These are phyloP conservation scores for Aspergillus glaucus DNA, from an alignment of 2,329 filamentous ascomycete genomes.

Conservation along the genomic window DNA sequence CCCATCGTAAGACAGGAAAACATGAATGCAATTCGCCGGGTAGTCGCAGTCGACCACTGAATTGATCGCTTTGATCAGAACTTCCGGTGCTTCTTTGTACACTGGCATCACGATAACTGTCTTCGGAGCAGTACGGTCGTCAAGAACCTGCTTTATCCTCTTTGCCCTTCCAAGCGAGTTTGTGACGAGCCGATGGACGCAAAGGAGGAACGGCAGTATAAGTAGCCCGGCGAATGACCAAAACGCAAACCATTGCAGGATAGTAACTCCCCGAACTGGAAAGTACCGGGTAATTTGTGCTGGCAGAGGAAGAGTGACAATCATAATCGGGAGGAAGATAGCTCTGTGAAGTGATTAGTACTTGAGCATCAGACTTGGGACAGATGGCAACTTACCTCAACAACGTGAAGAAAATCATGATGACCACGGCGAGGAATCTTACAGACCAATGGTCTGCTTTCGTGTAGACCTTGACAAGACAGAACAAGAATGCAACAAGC, in stretches of 20 bases:
- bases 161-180: constrained; percentile 76
- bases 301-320: constrained; percentile 84
- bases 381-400: constrained; percentile 55
- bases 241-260: constrained; percentile 92
- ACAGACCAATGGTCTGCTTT: constrained; percentile 89
- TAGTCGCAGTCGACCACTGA: constrained; percentile 94
- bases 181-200: constrained; percentile 83
- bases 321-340: constrained; percentile 88
- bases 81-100: constrained; percentile 82
- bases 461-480: constrained; percentile 75
- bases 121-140: constrained; percentile 82
- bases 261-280: constrained; percentile 59
- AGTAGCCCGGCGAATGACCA: constrained; percentile 83
- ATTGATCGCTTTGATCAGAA: constrained; percentile 78
- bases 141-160: constrained; percentile 74
- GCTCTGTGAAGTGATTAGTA: constrained; percentile 45
- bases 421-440: constrained; percentile 66
- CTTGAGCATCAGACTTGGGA: neutral
- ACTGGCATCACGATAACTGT: constrained; percentile 96
- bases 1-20: constrained; percentile 93
- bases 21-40: constrained; percentile 82
- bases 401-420: constrained; percentile 66
- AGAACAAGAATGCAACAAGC: constrained; percentile 91
- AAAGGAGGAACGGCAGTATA: constrained; percentile 86
- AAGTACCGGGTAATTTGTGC: constrained; percentile 64